phyloP scores from a whole-genome alignment of 2,329 filamentous ascomycete species.

The Cyclaneusma minus region DNA sequence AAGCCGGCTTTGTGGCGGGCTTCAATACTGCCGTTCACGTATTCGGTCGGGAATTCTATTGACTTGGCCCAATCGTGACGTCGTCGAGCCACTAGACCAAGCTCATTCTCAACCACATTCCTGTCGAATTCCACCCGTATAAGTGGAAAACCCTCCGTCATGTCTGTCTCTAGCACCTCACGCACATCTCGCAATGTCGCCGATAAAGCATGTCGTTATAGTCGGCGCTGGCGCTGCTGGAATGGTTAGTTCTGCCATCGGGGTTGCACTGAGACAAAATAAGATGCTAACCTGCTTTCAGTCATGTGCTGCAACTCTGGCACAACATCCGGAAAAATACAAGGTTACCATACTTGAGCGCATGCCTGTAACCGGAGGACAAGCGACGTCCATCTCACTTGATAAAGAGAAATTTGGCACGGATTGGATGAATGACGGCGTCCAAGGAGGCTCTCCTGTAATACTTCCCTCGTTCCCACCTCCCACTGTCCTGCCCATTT shows the following conservation, averaged over 20 bases:
- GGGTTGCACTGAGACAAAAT: neutral
- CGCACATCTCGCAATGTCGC: constrained; percentile 2
- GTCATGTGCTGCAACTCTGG: constrained; percentile 52
- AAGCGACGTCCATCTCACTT: constrained; percentile 42
- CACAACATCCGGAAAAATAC: constrained; percentile 49
- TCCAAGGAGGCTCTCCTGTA: constrained; percentile 37
- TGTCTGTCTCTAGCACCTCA: neutral
- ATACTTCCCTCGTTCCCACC: constrained; percentile 36
- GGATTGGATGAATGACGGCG: constrained; percentile 45
- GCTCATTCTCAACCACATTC: too few species aligned
- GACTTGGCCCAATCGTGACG: too few species aligned
- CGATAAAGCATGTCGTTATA: constrained; percentile 39
- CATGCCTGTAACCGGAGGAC: constrained; percentile 41
- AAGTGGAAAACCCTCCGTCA: too few species aligned
- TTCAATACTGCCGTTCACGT: too few species aligned
- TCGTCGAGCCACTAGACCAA: too few species aligned
- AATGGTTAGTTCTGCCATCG: constrained; percentile 25
- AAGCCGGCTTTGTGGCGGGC: too few species aligned
- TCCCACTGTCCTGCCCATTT: constrained; percentile 39
- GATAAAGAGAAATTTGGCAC: constrained; percentile 40
- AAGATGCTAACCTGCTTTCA: constrained; percentile 9
- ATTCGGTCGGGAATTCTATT: too few species aligned
- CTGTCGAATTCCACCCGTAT: too few species aligned
- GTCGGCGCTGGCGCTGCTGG: constrained; percentile 49
- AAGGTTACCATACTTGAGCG: constrained; percentile 47